A percentile compares a stretch with the other conserved stretches of the same genome.
phyloP scores from a whole-genome alignment of 2,329 filamentous ascomycete species.

The Curvularia verruculosa region DNA sequence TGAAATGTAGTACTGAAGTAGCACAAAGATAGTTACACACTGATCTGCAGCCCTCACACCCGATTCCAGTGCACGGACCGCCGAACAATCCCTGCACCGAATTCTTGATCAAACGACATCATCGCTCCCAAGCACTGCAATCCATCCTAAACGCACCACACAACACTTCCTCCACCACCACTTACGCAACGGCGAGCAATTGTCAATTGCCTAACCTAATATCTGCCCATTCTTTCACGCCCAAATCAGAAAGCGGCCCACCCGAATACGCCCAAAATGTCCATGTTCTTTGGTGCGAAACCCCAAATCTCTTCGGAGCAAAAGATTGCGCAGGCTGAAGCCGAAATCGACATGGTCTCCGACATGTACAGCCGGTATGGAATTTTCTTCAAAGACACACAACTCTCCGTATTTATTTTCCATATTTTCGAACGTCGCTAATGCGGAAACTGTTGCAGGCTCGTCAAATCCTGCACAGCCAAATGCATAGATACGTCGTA shows the following conservation, averaged over 20 bases:
- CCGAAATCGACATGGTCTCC: conserved; percentile 95
- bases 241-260: too few species aligned
- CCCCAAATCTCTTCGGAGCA: conserved; percentile 92
- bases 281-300: conserved; percentile 61
- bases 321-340: conserved; percentile 95
- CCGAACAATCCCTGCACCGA: not conserved
- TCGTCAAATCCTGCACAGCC: conserved; percentile 85
- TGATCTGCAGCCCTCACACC: not conserved
- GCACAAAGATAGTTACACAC: not conserved
- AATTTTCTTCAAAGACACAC: not conserved
- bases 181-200: not conserved
- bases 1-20: not conserved
- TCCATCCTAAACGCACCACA: not conserved
- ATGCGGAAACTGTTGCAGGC: conserved; percentile 55
- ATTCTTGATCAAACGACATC: conserved; percentile 5
- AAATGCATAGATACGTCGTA: conserved; percentile 95
- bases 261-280: conserved; percentile 32
- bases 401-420: not conserved
- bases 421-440: conserved; percentile 1
- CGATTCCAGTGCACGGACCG: not conserved
- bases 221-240: not conserved
- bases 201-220: not conserved
- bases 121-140: conserved; percentile 1
- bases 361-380: conserved; percentile 96
- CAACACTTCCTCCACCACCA: not conserved